A percentile compares a stretch with the other conserved stretches of the same genome.
phyloP scores from a whole-genome alignment of 768 basidiomycete species.

The Termitomyces sp. region DNA sequence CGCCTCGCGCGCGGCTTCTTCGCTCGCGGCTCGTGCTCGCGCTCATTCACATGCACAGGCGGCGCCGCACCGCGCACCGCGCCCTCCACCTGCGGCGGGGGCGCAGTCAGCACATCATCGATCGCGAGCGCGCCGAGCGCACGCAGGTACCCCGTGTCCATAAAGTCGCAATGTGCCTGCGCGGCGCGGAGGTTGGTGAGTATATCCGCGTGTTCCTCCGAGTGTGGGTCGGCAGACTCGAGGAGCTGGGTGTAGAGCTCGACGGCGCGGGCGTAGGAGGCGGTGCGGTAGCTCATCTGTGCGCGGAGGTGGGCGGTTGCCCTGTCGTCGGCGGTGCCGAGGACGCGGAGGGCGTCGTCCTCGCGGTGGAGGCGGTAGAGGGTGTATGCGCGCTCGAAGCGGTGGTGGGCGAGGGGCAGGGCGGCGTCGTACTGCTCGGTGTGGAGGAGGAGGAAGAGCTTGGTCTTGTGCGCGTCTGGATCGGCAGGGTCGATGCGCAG shows the following conservation, averaged over 20 bases:
- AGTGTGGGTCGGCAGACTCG: conserved; percentile 69
- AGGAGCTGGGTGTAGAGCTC: conserved; percentile 79
- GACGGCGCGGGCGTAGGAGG: conserved; percentile 66
- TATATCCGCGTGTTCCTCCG: conserved; percentile 86
- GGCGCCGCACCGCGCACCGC: background rate
- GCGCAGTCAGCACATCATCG: too few relatives aligned
- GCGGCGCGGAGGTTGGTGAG: conserved; percentile 81
- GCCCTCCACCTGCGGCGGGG: conserved; percentile 12
- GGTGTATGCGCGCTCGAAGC: conserved; percentile 76
- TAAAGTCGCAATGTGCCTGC: conserved; percentile 80
- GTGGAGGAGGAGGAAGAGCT: conserved; percentile 83
- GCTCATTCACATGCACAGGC: conserved; percentile 4
- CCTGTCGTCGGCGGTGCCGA: conserved; percentile 22
- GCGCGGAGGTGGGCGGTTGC: background rate
- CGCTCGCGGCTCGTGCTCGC: conserved; percentile 7
- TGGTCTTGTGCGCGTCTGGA: conserved; percentile 72
- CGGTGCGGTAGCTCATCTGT: conserved; percentile 69
- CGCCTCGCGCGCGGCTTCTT: conserved; percentile 60
- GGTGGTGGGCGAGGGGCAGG: conserved; percentile 40
- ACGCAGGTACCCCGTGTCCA: conserved; percentile 58
- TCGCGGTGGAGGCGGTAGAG: conserved; percentile 82
- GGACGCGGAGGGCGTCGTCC: conserved; percentile 52
- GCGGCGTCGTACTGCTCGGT: conserved; percentile 78
- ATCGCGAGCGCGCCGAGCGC: conserved; percentile 21
- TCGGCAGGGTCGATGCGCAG: conserved; percentile 62